Conservation (phyloP, 768 basidiomycete genomes). For the Zangia roseola region DNA sequence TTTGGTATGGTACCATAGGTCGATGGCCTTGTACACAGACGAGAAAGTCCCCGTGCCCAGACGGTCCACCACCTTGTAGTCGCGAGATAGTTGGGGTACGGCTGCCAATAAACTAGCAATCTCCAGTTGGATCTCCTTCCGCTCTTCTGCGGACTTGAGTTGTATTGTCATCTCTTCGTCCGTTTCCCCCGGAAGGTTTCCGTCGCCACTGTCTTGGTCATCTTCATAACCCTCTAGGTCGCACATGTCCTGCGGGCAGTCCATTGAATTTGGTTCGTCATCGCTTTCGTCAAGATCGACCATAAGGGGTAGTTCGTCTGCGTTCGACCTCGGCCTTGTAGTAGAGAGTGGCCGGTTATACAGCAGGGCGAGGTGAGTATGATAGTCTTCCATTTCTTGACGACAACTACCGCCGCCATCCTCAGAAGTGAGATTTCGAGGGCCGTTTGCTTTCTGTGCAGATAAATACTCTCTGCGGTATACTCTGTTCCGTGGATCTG, state of each 20-base stretch:
- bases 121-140: slow-evolving; percentile 71
- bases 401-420: slow-evolving; percentile 45
- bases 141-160: slow-evolving; percentile 63
- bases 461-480: slow-evolving; percentile 41
- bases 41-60: slow-evolving; percentile 98
- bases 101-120: slow-evolving; percentile 66
- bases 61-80: slow-evolving; percentile 84
- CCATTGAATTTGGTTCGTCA: slow-evolving; percentile 34
- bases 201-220: slow-evolving; percentile 37
- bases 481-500: slow-evolving; percentile 50
- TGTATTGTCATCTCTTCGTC: slow-evolving; percentile 64
- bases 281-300: slow-evolving; percentile 52
- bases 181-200: slow-evolving; percentile 36
- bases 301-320: slow-evolving; percentile 27
- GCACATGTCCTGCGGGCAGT: slow-evolving; percentile 39
- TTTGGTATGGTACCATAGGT: slow-evolving; percentile 68
- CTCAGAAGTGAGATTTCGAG: slow-evolving; percentile 44
- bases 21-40: slow-evolving; percentile 97
- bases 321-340: slow-evolving; percentile 20
- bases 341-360: slow-evolving; percentile 31
- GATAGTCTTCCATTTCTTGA: slow-evolving; percentile 47
- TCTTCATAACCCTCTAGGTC: slow-evolving; percentile 35
- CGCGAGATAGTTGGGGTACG: slow-evolving; percentile 60
- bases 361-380: slow-evolving; percentile 47
- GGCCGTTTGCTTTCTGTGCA: slow-evolving; percentile 33